Evolutionary conservation across 805 yeast genomes (phyloP).

Genomic region (Lipomyces sp.): DNA sequence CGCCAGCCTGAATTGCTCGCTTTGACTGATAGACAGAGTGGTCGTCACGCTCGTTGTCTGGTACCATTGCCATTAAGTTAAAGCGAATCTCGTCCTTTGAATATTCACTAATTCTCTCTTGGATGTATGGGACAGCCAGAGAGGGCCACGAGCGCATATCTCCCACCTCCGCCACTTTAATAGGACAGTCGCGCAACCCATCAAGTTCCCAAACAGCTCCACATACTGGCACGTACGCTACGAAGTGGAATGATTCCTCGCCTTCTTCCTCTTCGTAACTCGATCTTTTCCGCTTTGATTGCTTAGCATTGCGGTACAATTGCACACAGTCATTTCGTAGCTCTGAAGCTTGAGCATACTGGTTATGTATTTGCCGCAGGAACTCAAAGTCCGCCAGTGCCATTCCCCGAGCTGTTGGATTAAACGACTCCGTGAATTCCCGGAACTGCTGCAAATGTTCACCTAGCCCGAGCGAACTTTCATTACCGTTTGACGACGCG

Average conservation of each 20-base stretch:
- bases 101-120: conserved; percentile 18
- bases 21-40: background rate
- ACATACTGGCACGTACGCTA: conserved; percentile 56
- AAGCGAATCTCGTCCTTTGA: conserved; percentile 28
- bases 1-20: background rate
- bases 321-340: conserved; percentile 21
- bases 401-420: conserved; percentile 27
- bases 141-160: conserved; percentile 13
- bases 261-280: conserved; percentile 34
- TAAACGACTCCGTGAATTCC: conserved; percentile 22
- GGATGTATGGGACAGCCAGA: conserved; percentile 19
- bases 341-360: conserved; percentile 25
- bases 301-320: conserved; percentile 5
- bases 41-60: conserved; percentile 5
- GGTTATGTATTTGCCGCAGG: conserved; percentile 26
- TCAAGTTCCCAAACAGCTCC: conserved; percentile 63
- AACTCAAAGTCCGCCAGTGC: conserved; percentile 27
- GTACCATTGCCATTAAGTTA: conserved; percentile 30
- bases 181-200: conserved; percentile 27
- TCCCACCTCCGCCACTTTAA: conserved; percentile 1
- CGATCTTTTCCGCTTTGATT: background rate
- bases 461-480: conserved; percentile 12
- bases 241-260: conserved; percentile 59
- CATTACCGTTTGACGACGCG: background rate
- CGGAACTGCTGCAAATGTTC: conserved; percentile 16